Base-by-base conservation (phyloP, 352 stramenopile species). In the Aphanomyces invadans region DNA sequence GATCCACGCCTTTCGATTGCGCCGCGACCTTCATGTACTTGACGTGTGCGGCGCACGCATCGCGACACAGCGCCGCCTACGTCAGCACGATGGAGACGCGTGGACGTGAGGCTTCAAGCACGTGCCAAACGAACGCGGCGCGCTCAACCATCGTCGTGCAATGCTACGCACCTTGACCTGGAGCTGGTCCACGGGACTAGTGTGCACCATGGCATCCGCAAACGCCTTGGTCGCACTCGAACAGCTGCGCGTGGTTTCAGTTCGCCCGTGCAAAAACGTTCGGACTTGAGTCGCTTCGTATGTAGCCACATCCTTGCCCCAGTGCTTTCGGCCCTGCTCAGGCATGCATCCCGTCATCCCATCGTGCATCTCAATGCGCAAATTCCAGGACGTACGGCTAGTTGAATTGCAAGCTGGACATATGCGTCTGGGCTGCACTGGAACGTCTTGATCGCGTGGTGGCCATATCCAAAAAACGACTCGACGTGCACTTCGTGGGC, bases 231-330 rank as follows among this genome's bases (percentile, higher is more conserved):
- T 95, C 36, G 87, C 74, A 11, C 38, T 64, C 15, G 88, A 94
- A 64, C 91, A 95, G 48, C 87, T 88, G 51, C 88, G 85, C 19
- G 81, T 94, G 7, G 86, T 93, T 74, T 96, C 91, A 0, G 96
- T 99, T 42, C 96, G 87, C 29, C 96, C 96, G 66, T 98, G 94
- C 29, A 97, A 76, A 77, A 97, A 99, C 19, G 88, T 70, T 17
- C 94, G 83, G 33, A 95, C 96, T 76, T 98, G 92, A 21, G 88
- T 95, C 15, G 95, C 90, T 72, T 99, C 96, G 71, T 99, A 98
- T 2, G 95, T 98, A 12, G 80, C 78, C 0, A 64, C 80, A 53
- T 83, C 80, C 42, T 73, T 77, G 25, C 75, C 72, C 65, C 86
- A 86, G 19, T 89, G 76, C 73, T 88, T 89, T 51, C 81, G 79